Evolutionary conservation across 148 eudicot species (phyloP).

Genomic region (Silene latifolia): DNA sequence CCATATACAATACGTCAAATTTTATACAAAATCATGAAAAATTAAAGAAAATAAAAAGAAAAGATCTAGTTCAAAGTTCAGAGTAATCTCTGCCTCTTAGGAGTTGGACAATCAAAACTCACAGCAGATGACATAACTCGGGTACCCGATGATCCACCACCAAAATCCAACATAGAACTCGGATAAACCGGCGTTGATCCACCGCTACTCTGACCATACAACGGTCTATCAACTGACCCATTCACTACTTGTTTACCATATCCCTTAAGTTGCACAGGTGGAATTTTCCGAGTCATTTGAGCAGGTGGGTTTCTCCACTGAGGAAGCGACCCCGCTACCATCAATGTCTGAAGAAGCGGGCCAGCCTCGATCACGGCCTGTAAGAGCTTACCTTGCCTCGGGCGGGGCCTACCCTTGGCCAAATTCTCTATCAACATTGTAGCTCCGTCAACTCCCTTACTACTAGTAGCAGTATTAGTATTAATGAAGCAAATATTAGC

Average conservation of each 20-base stretch:
- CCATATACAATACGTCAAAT: conserved; percentile 18
- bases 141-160: conserved; percentile 18
- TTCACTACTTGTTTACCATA: not conserved
- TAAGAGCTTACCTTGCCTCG: conserved; percentile 41
- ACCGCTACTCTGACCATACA: conserved; percentile 6
- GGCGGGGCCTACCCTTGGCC: conserved; percentile 34
- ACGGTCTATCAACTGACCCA: not conserved
- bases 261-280: conserved; percentile 26
- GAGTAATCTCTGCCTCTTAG: conserved; percentile 33
- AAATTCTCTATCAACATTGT: conserved; percentile 29
- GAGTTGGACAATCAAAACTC: conserved; percentile 22
- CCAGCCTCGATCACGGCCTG: conserved; percentile 47
- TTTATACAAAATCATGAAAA: conserved; percentile 14
- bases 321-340: conserved; percentile 47
- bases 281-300: conserved; percentile 19
- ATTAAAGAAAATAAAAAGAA: not conserved
- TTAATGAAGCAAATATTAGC: conserved; percentile 3
- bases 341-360: conserved; percentile 45
- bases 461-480: not conserved
- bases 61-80: not conserved
- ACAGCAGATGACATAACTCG: conserved; percentile 14
- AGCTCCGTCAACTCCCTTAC: conserved; percentile 20
- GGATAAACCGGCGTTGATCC: conserved; percentile 16
- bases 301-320: conserved; percentile 53
- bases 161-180: conserved; percentile 29